phyloP scores from a whole-genome alignment of 257 asterid species.

The Schizonepeta tenuifolia region DNA sequence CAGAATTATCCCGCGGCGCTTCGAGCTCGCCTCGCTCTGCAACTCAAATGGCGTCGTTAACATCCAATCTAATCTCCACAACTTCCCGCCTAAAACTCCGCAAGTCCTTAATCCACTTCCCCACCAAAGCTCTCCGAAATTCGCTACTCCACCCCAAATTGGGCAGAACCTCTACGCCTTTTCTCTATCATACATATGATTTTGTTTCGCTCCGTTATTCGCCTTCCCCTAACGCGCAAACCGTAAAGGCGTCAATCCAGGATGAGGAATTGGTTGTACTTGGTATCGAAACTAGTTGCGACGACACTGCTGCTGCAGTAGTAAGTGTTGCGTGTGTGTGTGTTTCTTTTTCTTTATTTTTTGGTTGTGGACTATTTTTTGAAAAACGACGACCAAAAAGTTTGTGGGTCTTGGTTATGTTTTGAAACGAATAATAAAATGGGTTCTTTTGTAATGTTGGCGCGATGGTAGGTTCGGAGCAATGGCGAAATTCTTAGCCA shows the following conservation, averaged over 20 bases:
- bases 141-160: conserved; percentile 21
- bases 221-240: conserved; percentile 32
- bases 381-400: conserved; percentile 11
- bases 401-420: conserved; percentile 34
- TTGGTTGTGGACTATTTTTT: conserved; percentile 10
- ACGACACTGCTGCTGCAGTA: conserved; percentile 96
- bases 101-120: conserved; percentile 45
- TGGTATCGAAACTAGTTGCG: conserved; percentile 97
- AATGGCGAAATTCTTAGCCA: conserved; percentile 92
- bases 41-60: conserved; percentile 49
- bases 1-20: neutral
- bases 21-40: neutral
- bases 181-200: conserved; percentile 33
- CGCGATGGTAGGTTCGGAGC: conserved; percentile 71
- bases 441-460: conserved; percentile 27
- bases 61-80: conserved; percentile 45
- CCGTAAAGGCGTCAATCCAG: conserved; percentile 24
- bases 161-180: conserved; percentile 25
- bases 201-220: conserved; percentile 34
- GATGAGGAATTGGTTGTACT: conserved; percentile 64
- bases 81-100: conserved; percentile 50
- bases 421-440: conserved; percentile 27
- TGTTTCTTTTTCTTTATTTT: neutral
- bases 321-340: conserved; percentile 50
- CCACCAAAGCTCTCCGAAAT: conserved; percentile 34